These are phyloP conservation scores for Periconia sp. DNA, from an alignment of 2,329 filamentous ascomycete genomes.

Conservation along the genomic window DNA sequence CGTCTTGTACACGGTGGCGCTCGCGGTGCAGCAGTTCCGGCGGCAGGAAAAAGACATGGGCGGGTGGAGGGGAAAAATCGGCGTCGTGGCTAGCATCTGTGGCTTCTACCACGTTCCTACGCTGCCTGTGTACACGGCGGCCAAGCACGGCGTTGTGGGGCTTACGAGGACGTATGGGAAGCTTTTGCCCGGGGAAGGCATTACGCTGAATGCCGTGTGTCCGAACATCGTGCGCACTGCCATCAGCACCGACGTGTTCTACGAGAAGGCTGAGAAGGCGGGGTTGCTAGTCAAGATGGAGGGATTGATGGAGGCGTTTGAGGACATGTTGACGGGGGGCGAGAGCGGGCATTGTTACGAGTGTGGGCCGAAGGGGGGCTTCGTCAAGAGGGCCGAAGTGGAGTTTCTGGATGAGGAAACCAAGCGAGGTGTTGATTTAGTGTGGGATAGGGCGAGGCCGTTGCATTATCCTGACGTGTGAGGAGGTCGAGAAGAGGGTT, in stretches of 20 bases:
- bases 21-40: constrained; percentile 54
- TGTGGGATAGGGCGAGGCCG: too few relatives aligned
- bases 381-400: constrained; percentile 3
- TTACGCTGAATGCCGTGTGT: constrained; percentile 51
- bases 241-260: constrained; percentile 47
- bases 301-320: constrained; percentile 49
- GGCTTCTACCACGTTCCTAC: constrained; percentile 51
- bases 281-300: constrained; percentile 49
- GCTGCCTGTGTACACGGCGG: constrained; percentile 52
- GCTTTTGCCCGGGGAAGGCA: constrained; percentile 46
- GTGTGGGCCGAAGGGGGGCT: constrained; percentile 47
- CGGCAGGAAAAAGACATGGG: constrained; percentile 42
- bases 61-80: constrained; percentile 47
- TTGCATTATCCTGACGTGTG: too few relatives aligned
- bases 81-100: constrained; percentile 48
- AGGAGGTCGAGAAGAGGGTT: too few relatives aligned
- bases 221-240: constrained; percentile 50
- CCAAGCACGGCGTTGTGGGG: constrained; percentile 49
- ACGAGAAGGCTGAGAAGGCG: constrained; percentile 42
- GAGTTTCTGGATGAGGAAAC: too few relatives aligned
- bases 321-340: constrained; percentile 40
- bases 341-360: constrained; percentile 52
- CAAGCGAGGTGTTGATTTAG: too few relatives aligned
- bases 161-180: constrained; percentile 51
- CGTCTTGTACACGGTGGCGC: constrained; percentile 49